Conservation (phyloP, 2,329 filamentous ascomycete genomes). For the Aspergillus costaricaensis region DNA sequence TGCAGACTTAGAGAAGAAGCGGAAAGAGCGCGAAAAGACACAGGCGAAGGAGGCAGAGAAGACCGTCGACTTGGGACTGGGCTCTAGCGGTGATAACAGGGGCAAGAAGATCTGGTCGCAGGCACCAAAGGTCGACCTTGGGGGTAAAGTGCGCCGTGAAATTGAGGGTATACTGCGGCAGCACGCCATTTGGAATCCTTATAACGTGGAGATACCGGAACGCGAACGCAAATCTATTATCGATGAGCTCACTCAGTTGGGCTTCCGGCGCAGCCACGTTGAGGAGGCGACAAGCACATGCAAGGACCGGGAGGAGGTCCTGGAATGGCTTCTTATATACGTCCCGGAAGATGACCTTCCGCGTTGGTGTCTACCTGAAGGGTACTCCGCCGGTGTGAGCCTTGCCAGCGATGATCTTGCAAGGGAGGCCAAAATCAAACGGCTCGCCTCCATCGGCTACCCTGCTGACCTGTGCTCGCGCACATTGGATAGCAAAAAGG, state of each 20-base stretch:
- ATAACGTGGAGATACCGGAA: slow-evolving; percentile 66
- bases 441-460: slow-evolving; percentile 81
- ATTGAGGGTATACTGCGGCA: slow-evolving; percentile 78
- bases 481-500: slow-evolving; percentile 67
- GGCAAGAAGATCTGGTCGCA: slow-evolving; percentile 75
- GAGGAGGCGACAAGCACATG: slow-evolving; percentile 85
- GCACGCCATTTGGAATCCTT: slow-evolving; percentile 83
- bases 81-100: slow-evolving; percentile 37
- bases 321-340: slow-evolving; percentile 96
- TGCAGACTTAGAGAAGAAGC: slow-evolving; percentile 74
- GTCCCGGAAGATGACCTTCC: slow-evolving; percentile 97
- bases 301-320: slow-evolving; percentile 85
- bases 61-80: slow-evolving; percentile 57
- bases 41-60: slow-evolving; percentile 67
- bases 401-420: slow-evolving; percentile 80
- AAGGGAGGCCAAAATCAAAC: slow-evolving; percentile 78
- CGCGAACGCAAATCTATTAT: slow-evolving; percentile 62
- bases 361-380: slow-evolving; percentile 85
- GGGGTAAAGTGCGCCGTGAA: slow-evolving; percentile 72
- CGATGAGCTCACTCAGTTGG: slow-evolving; percentile 73
- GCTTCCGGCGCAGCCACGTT: slow-evolving; percentile 85
- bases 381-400: slow-evolving; percentile 85
- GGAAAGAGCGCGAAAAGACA: slow-evolving; percentile 65
- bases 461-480: slow-evolving; percentile 79
- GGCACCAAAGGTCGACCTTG: slow-evolving; percentile 91